phyloP scores from a whole-genome alignment of 208 protist species.

The Hexamita inflata region DNA sequence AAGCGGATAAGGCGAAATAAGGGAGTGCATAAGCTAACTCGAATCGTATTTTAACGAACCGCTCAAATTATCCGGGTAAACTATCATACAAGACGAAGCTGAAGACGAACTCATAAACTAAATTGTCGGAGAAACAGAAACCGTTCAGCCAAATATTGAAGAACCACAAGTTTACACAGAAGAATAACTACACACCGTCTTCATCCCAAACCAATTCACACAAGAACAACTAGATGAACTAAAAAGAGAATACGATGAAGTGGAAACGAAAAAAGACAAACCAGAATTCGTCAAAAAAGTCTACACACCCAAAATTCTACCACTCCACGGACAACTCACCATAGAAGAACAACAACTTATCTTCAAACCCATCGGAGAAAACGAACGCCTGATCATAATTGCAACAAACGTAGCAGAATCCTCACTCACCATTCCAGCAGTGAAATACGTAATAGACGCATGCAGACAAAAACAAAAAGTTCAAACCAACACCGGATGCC shows the following conservation, averaged over 20 bases:
- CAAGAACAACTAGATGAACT: not conserved
- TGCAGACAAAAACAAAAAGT: slow-evolving; percentile 49
- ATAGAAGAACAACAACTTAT: not conserved
- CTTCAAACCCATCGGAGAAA: not conserved
- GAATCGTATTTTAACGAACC: too few species aligned
- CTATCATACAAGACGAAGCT: too few species aligned
- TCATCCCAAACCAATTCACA: not conserved
- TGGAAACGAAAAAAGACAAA: not conserved
- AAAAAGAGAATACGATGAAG: not conserved
- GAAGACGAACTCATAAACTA: too few species aligned
- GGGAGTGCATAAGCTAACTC: too few species aligned
- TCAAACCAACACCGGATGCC: not conserved
- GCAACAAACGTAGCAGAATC: slow-evolving; percentile 99
- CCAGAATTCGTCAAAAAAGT: not conserved
- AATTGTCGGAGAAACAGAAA: too few species aligned
- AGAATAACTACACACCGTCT: too few species aligned
- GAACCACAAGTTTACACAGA: too few species aligned
- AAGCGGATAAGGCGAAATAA: too few species aligned
- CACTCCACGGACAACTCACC: not conserved
- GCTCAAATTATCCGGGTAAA: too few species aligned
- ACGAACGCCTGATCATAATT: slow-evolving; percentile 68
- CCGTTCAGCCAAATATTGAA: too few species aligned
- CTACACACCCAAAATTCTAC: not conserved
- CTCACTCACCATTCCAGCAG: slow-evolving; percentile 93
- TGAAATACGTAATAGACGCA: slow-evolving; percentile 73